These are phyloP conservation scores for Cercospora zeina DNA, from an alignment of 2,329 filamentous ascomycete genomes.

Conservation along the genomic window DNA sequence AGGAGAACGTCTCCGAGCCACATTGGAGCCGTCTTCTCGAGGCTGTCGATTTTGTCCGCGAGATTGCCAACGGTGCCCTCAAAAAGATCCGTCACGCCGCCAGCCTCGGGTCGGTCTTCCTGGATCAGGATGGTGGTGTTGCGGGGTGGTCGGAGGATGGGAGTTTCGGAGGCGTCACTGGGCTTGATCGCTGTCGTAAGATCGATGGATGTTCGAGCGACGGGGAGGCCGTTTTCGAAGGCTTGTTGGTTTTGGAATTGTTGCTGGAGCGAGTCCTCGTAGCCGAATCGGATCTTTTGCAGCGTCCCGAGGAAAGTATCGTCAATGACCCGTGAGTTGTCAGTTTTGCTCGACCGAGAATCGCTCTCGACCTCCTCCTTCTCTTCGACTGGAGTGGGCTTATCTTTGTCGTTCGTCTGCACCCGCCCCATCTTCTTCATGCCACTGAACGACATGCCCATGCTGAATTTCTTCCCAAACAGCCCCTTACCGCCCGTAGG, in stretches of 20 bases:
- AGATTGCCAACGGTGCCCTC: slow-evolving; percentile 80
- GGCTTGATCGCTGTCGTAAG: slow-evolving; percentile 67
- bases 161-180: slow-evolving; percentile 70
- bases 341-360: slow-evolving; percentile 54
- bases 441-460: slow-evolving; percentile 65
- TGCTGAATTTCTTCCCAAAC: slow-evolving; percentile 82
- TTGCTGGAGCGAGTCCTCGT: slow-evolving; percentile 66
- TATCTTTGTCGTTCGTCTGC: slow-evolving; percentile 64
- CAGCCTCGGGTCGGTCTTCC: slow-evolving; percentile 63
- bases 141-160: slow-evolving; percentile 69
- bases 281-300: slow-evolving; percentile 70
- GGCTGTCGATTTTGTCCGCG: slow-evolving; percentile 72
- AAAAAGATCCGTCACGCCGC: slow-evolving; percentile 79
- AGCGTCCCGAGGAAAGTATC: slow-evolving; percentile 72
- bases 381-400: slow-evolving; percentile 72
- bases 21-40: slow-evolving; percentile 83
- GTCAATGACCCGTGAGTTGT: slow-evolving; percentile 70
- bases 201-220: slow-evolving; percentile 39
- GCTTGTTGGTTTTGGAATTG: slow-evolving; percentile 38
- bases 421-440: slow-evolving; percentile 81
- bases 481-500: slow-evolving; percentile 50
- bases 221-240: slow-evolving; percentile 39
- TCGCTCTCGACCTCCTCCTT: slow-evolving; percentile 62
- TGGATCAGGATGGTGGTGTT: slow-evolving; percentile 65
- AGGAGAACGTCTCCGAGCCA: slow-evolving; percentile 91